Evolutionary conservation across 371 early-diverging fungal species (phyloP).

Genomic region (Chytridium lagenaria): DNA sequence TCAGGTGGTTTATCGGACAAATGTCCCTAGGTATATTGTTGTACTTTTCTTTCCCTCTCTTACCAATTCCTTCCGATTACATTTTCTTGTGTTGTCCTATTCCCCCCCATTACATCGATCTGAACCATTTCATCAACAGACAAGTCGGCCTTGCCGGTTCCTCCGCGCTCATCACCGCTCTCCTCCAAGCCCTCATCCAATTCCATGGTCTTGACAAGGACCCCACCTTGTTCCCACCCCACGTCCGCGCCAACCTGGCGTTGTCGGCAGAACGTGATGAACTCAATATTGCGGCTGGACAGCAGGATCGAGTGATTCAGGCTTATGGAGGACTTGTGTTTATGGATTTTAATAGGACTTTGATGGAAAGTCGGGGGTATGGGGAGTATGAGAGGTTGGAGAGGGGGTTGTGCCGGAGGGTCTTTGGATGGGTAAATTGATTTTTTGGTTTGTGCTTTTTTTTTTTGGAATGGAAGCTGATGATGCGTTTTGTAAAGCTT

Average conservation of each 20-base stretch:
- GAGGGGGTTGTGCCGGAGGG: constrained; percentile 50
- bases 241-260: constrained; percentile 64
- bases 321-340: constrained; percentile 68
- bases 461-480: background rate
- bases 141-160: constrained; percentile 79
- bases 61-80: too few species aligned
- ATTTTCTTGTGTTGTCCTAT: too few species aligned
- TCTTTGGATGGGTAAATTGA: constrained; percentile 42
- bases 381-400: constrained; percentile 62
- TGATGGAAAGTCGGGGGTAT: constrained; percentile 63
- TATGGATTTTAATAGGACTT: constrained; percentile 69
- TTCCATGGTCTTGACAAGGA: constrained; percentile 50
- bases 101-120: background rate
- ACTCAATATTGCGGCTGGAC: constrained; percentile 70
- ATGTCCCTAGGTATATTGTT: constrained; percentile 60
- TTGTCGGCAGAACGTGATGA: constrained; percentile 67
- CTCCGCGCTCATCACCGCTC: constrained; percentile 69
- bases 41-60: background rate
- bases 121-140: constrained; percentile 18
- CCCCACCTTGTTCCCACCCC: constrained; percentile 52
- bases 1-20: constrained; percentile 62
- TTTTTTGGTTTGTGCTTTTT: background rate
- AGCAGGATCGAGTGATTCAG: constrained; percentile 76
- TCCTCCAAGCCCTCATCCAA: constrained; percentile 59
- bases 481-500: constrained; percentile 56